Evolutionary conservation across 73 alveolate species (phyloP).

Genomic region (Paramecium tetraurelia): DNA sequence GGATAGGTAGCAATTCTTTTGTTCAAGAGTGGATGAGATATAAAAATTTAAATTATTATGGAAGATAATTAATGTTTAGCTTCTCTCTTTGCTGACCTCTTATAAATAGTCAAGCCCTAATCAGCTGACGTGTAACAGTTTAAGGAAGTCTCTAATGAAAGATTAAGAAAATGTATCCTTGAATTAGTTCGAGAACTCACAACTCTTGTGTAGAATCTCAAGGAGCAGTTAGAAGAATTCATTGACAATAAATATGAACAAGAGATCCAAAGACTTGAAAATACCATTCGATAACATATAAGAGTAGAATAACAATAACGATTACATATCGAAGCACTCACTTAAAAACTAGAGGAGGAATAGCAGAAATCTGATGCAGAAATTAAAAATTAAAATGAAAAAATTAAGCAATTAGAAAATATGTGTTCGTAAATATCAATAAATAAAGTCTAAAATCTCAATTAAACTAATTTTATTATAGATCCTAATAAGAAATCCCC

Average conservation of each 20-base stretch:
- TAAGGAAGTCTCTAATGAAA: not conserved
- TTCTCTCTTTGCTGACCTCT: not conserved
- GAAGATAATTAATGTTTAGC: conserved; percentile 60
- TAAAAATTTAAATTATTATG: conserved; percentile 68
- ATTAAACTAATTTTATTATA: not conserved
- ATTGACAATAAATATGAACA: not conserved
- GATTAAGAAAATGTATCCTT: not conserved
- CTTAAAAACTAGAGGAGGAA: not conserved
- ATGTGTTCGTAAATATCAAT: not conserved
- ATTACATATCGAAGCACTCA: not conserved
- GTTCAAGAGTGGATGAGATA: conserved; percentile 27
- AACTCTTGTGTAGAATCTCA: not conserved
- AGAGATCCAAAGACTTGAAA: not conserved
- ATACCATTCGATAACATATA: not conserved
- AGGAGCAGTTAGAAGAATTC: conserved; percentile 26
- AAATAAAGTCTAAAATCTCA: conserved; percentile 7
- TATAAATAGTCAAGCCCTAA: not conserved
- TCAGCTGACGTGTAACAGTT: not conserved
- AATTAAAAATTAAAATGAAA: not conserved
- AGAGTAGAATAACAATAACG: conserved; percentile 31
- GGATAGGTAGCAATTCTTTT: conserved; percentile 87
- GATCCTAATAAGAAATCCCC: conserved; percentile 9
- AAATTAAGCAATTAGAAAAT: not conserved
- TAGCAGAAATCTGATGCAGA: not conserved
- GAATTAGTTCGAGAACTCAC: not conserved